A percentile compares a stretch with the other conserved stretches of the same genome.
These are phyloP conservation scores for Withania somnifera DNA, from an alignment of 305 asterid species.

Conservation along the genomic window DNA sequence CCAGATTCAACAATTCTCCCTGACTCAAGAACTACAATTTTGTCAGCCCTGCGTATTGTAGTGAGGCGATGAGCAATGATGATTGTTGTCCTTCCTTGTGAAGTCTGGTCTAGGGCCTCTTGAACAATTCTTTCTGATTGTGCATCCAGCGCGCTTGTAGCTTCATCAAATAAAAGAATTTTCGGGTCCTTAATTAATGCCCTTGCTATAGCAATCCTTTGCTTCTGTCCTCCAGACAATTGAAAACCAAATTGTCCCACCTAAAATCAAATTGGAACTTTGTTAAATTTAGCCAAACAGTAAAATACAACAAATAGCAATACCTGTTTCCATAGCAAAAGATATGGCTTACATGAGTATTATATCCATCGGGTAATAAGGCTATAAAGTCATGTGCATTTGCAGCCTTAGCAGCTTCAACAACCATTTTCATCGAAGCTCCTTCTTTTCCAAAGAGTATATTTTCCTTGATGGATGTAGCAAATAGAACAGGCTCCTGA, in stretches of 20 bases:
- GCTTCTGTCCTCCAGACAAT: conserved; percentile 75
- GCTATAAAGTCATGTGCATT: conserved; percentile 62
- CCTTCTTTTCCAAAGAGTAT: conserved; percentile 64
- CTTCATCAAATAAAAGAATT: conserved; percentile 72
- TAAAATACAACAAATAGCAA: not conserved
- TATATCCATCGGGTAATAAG: conserved; percentile 51
- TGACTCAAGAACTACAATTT: conserved; percentile 41
- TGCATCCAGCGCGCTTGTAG: conserved; percentile 69
- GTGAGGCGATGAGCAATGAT: conserved; percentile 60
- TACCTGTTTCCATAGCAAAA: not conserved
- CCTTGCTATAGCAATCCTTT: conserved; percentile 71
- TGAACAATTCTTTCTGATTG: conserved; percentile 67
- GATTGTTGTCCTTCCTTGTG: conserved; percentile 54
- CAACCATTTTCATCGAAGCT: conserved; percentile 48
- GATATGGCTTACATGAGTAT: conserved; percentile 39
- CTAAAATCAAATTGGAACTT: conserved; percentile 16
- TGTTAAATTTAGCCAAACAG: not conserved
- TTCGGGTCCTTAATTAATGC: conserved; percentile 54
- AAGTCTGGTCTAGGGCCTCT: conserved; percentile 54
- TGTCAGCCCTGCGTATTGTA: conserved; percentile 42
- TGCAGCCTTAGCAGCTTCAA: conserved; percentile 51
- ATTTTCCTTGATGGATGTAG: conserved; percentile 59
- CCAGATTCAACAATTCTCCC: conserved; percentile 61
- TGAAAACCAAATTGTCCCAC: conserved; percentile 72
- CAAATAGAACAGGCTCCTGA: conserved; percentile 75